A percentile compares a stretch with the other conserved stretches of the same genome.
Evolutionary conservation across 495 filamentous ascomycete genomes (phyloP).

Genomic region (Tuber borchii): DNA sequence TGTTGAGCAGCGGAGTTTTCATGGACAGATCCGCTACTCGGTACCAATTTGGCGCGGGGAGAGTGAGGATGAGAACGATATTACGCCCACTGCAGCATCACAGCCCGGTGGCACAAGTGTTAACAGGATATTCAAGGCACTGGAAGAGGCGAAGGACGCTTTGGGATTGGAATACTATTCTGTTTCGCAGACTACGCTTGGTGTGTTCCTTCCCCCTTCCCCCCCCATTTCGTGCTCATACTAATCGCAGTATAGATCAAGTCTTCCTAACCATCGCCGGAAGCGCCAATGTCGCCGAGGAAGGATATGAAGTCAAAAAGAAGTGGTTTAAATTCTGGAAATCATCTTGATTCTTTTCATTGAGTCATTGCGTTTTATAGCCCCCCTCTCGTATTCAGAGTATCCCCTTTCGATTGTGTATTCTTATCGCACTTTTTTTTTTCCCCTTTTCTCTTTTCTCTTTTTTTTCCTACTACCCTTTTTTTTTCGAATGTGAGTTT

Average conservation of each 20-base stretch:
- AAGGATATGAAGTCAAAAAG: constrained; percentile 54
- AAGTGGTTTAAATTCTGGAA: constrained; percentile 14
- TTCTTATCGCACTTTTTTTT: not conserved
- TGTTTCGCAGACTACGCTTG: constrained; percentile 64
- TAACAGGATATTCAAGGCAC: constrained; percentile 54
- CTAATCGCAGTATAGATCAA: constrained; percentile 57
- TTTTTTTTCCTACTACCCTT: not conserved
- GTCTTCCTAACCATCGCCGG: constrained; percentile 78
- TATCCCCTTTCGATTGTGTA: not conserved
- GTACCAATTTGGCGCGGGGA: constrained; percentile 50
- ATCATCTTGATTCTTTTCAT: not conserved
- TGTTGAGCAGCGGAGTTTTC: constrained; percentile 66
- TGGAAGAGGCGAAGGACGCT: constrained; percentile 60
- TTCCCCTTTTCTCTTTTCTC: not conserved
- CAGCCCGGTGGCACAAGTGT: constrained; percentile 49
- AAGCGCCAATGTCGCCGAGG: constrained; percentile 68
- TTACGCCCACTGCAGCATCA: constrained; percentile 24
- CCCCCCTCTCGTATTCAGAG: not conserved
- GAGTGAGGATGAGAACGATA: constrained; percentile 21
- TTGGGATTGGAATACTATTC: constrained; percentile 73
- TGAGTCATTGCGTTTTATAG: not conserved
- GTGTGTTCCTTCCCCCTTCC: constrained; percentile 13
- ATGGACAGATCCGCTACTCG: constrained; percentile 74
- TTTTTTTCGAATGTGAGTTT: not conserved
- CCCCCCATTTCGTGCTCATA: not conserved